Evolutionary conservation across 2,329 filamentous ascomycete genomes (phyloP).

Genomic region (Zymoseptoria passerinii): DNA sequence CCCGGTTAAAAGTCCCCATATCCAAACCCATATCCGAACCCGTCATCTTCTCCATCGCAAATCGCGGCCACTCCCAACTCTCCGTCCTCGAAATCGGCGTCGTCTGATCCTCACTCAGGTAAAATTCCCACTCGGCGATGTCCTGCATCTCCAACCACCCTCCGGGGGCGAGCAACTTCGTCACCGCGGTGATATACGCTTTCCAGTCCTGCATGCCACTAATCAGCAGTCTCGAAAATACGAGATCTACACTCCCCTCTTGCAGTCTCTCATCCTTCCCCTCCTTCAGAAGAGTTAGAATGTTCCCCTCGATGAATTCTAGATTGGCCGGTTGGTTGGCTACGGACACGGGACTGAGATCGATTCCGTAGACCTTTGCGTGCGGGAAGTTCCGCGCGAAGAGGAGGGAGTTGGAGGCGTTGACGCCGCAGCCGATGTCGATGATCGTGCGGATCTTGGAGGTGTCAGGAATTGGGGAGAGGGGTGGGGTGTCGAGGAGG

Average conservation of each 20-base stretch:
- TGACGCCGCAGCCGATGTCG: slow-evolving; percentile 1
- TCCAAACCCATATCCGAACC: background rate
- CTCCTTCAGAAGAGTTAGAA: background rate
- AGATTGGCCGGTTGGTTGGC: slow-evolving; percentile 1
- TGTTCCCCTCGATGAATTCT: slow-evolving; percentile 6
- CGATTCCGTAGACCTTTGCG: background rate
- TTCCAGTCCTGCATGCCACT: slow-evolving; percentile 6
- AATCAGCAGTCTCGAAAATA: slow-evolving; percentile 5
- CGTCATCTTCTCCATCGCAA: background rate
- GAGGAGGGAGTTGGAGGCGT: background rate
- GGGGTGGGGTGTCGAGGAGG: slow-evolving; percentile 7
- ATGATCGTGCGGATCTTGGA: background rate
- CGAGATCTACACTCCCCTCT: slow-evolving; percentile 2
- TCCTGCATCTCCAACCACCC: slow-evolving; percentile 8
- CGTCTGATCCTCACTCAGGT: background rate
- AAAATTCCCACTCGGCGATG: background rate
- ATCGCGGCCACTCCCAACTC: slow-evolving; percentile 3
- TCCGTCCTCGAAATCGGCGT: background rate
- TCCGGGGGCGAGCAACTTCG: slow-evolving; percentile 1
- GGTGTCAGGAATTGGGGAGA: background rate
- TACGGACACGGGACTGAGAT: slow-evolving; percentile 11
- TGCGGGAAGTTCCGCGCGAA: background rate
- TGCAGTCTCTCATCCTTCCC: slow-evolving; percentile 1
- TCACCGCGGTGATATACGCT: slow-evolving; percentile 1
- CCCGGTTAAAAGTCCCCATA: background rate